A percentile compares a stretch with the other conserved stretches of the same genome.
These are phyloP conservation scores for Cryptococcus sp. DNA, from an alignment of 1,284 basidiomycete species.

Conservation along the genomic window DNA sequence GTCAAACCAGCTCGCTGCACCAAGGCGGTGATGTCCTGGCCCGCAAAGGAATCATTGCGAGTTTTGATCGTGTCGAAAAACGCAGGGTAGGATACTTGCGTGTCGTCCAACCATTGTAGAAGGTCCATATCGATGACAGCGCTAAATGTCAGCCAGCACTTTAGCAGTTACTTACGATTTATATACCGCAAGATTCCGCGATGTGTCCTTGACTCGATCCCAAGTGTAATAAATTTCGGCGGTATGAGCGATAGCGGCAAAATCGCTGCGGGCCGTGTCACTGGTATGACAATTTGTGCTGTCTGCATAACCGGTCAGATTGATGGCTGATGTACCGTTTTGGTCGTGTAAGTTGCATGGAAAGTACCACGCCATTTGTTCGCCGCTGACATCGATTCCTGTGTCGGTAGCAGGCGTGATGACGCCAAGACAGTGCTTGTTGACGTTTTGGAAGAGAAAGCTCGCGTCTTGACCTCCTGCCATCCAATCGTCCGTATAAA, in stretches of 20 bases:
- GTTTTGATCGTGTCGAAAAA: slow-evolving; percentile 77
- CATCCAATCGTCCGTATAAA: slow-evolving; percentile 74
- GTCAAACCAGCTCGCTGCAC: slow-evolving; percentile 65
- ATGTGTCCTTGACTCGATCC: slow-evolving; percentile 71
- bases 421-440: slow-evolving; percentile 74
- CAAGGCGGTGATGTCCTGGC: slow-evolving; percentile 81
- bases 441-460: slow-evolving; percentile 92
- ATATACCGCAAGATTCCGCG: slow-evolving; percentile 84
- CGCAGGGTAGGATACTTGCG: slow-evolving; percentile 76
- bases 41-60: slow-evolving; percentile 71
- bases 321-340: slow-evolving; percentile 64
- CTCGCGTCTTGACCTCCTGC: slow-evolving; percentile 84
- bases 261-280: slow-evolving; percentile 59
- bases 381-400: slow-evolving; percentile 62
- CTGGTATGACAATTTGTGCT: slow-evolving; percentile 72
- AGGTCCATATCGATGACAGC: slow-evolving; percentile 84
- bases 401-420: slow-evolving; percentile 72
- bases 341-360: slow-evolving; percentile 89
- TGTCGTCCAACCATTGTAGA: slow-evolving; percentile 76
- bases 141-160: slow-evolving; percentile 54
- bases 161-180: slow-evolving; percentile 66
- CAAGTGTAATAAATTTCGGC: slow-evolving; percentile 94
- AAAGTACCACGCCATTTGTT: slow-evolving; percentile 75
- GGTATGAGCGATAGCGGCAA: slow-evolving; percentile 57
- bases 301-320: slow-evolving; percentile 68